These are phyloP conservation scores for Yamadazyma insecticola DNA, from an alignment of 805 yeast species.

Conservation along the genomic window DNA sequence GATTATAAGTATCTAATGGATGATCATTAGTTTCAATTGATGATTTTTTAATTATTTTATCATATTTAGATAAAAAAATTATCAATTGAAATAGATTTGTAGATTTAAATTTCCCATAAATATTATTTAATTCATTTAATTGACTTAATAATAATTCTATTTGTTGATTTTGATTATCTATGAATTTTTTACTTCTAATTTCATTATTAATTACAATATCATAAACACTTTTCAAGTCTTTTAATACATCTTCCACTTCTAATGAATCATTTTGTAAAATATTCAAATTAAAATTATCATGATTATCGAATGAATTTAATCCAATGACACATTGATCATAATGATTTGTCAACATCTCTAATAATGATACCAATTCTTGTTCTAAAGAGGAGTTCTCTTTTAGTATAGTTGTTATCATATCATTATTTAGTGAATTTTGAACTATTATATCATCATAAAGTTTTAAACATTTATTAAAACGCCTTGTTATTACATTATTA, in stretches of 20 bases:
- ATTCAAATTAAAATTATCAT: slow-evolving; percentile 27
- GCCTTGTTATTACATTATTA: slow-evolving; percentile 10
- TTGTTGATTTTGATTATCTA: slow-evolving; percentile 11
- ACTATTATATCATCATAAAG: slow-evolving; percentile 15
- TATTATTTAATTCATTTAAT: slow-evolving; percentile 7
- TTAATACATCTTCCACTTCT: slow-evolving; percentile 55
- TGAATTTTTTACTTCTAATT: slow-evolving; percentile 21
- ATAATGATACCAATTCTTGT: slow-evolving; percentile 61
- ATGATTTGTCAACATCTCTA: slow-evolving; percentile 73
- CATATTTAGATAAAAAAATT: slow-evolving; percentile 15
- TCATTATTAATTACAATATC: slow-evolving; percentile 34
- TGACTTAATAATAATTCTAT: slow-evolving; percentile 13
- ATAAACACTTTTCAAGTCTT: slow-evolving; percentile 37
- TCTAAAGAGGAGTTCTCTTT: slow-evolving; percentile 51
- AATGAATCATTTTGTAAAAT: slow-evolving; percentile 49
- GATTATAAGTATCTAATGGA: slow-evolving; percentile 18
- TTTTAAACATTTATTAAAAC: slow-evolving; percentile 12
- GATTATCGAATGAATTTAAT: slow-evolving; percentile 25
- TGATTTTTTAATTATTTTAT: slow-evolving; percentile 9
- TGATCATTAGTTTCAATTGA: slow-evolving; percentile 10
- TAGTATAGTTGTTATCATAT: slow-evolving; percentile 17
- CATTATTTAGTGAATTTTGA: slow-evolving; percentile 14
- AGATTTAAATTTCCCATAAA: slow-evolving; percentile 19
- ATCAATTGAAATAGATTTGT: slow-evolving; percentile 21
- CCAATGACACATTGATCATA: slow-evolving; percentile 72